These are phyloP conservation scores for Exophiala sp. DNA, from an alignment of 2,329 filamentous ascomycete species.

Conservation along the genomic window DNA sequence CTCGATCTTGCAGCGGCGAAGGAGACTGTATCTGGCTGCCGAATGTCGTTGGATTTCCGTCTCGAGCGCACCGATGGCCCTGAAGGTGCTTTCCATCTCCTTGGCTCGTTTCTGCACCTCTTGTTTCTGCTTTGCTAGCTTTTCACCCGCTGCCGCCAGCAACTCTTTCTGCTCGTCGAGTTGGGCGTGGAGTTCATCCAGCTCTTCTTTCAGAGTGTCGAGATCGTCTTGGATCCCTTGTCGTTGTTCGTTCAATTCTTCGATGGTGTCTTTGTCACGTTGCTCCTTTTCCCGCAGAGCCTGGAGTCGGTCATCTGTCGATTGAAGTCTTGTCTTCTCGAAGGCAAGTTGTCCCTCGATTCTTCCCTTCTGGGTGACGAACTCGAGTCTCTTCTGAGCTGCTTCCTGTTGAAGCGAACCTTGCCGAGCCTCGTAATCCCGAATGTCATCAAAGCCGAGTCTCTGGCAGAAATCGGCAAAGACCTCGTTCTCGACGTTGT, in stretches of 20 bases:
- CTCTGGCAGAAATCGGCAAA: conserved; percentile 80
- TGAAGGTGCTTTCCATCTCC: conserved; percentile 69
- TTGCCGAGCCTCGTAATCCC: conserved; percentile 89
- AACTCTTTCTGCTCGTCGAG: conserved; percentile 63
- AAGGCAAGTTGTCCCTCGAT: conserved; percentile 57
- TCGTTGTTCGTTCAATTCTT: conserved; percentile 65
- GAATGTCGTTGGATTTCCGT: conserved; percentile 79
- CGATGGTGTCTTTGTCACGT: conserved; percentile 63
- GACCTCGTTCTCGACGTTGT: conserved; percentile 78
- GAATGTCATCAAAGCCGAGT: conserved; percentile 81
- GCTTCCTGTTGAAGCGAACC: conserved; percentile 87
- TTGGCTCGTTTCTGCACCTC: conserved; percentile 80
- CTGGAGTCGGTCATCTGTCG: conserved; percentile 63
- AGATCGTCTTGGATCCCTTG: conserved; percentile 66
- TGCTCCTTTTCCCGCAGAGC: conserved; percentile 61
- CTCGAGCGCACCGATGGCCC: conserved; percentile 72
- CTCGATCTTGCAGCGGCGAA: conserved; percentile 87
- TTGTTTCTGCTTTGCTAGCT: conserved; percentile 68
- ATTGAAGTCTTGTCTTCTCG: conserved; percentile 65
- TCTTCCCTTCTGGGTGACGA: conserved; percentile 67
- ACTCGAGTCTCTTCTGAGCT: conserved; percentile 77
- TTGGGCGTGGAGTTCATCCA: conserved; percentile 67
- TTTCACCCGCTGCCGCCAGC: conserved; percentile 63
- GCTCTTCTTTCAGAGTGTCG: conserved; percentile 65
- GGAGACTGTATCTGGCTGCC: conserved; percentile 72